Evolutionary conservation across 2,329 filamentous ascomycete species (phyloP).

Genomic region (Verticillium dahliae): DNA sequence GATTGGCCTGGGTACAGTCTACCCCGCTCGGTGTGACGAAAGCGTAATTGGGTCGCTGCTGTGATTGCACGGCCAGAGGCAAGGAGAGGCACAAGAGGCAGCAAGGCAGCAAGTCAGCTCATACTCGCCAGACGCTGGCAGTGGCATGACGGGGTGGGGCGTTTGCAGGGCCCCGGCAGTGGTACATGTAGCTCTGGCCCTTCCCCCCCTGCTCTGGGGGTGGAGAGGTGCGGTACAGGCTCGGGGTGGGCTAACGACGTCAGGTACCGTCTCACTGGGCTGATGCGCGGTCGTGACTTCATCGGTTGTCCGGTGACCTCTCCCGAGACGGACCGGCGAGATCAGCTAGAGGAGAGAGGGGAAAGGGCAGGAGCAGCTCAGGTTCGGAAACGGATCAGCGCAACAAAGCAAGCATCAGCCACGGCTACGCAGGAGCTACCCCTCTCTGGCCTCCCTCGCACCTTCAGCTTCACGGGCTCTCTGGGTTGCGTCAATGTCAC

Average conservation of each 20-base stretch:
- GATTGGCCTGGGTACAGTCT: constrained; percentile 17
- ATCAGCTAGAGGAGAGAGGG: neutral
- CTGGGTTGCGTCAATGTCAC: neutral
- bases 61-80: constrained; percentile 3
- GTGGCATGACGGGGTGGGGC: constrained; percentile 2
- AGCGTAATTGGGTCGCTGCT: constrained; percentile 18
- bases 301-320: neutral
- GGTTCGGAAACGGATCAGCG: neutral
- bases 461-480: neutral
- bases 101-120: neutral
- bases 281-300: neutral
- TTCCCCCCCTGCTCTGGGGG: neutral
- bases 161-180: neutral
- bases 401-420: neutral
- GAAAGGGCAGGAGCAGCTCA: neutral
- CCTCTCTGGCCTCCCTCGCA: neutral
- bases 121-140: neutral
- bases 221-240: neutral
- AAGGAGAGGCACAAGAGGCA: neutral
- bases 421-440: neutral
- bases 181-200: neutral
- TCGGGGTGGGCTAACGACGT: neutral
- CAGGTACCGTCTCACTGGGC: neutral
- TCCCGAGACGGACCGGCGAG: neutral
- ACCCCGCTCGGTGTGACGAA: constrained; percentile 39